Evolutionary conservation across 495 filamentous ascomycete genomes (phyloP), one percentile per base, ranked within the genome.

Genomic region (Halenospora varia): DNA sequence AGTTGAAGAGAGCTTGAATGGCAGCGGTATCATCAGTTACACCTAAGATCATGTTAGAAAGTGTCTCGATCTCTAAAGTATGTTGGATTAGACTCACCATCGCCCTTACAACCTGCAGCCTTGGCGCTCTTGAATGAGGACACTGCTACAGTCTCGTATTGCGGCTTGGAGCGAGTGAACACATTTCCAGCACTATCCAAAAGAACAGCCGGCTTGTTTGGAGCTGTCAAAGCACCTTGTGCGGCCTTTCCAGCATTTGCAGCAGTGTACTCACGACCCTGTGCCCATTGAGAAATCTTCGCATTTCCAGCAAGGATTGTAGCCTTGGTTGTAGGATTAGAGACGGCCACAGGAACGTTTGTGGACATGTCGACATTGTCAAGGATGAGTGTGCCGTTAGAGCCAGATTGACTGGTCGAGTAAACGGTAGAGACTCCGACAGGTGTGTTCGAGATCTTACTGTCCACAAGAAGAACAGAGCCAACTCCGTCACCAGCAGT

Each of bases 341-440:
- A 81, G 13, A 83, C 75, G 11, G 78, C 83, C 18, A 73, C 67
- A 1, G 70, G 65, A 18, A 82, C 74, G 41, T 77, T 72, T 25
- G 70, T 60, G 8, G 73, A 70, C 67, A 96, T 87, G 63, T 90
- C 87, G 25, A 95, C 88, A 59, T 97, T 96, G 66, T 96, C 90
- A 15, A 97, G 69, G 45, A 96, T 75, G 20, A 96, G 75, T 9
- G 87, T 90, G 53, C 87, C 89, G 65, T 88, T 92, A 57, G 88
- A 85, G 41, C 78, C 67, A 13, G 85, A 79, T 22, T 78, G 75
- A 25, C 74, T 79, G n/a, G 79, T 72, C 59, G 80, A 75, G 77
- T 86, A 92, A 8, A 83, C 82, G 55, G 90, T 96, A 50, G 82
- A 77, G 55, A 96, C 79, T 64, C 87, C 91, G 49, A 85, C 80